These are phyloP conservation scores for Carex scoparia DNA, from an alignment of 176 grass and related monocot genomes.

Conservation along the genomic window DNA sequence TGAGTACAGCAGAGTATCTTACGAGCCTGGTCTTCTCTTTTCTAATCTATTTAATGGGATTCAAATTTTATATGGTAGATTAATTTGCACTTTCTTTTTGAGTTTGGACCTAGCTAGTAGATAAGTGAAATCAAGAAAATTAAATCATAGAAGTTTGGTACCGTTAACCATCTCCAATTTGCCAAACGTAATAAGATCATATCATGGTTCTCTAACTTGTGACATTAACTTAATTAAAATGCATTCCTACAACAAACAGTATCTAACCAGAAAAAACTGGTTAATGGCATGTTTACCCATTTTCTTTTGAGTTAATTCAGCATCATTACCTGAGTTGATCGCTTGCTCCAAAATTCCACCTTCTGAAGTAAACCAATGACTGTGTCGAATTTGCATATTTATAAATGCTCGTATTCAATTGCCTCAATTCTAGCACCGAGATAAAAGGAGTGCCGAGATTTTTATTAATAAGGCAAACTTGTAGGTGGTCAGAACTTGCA, in stretches of 20 bases:
- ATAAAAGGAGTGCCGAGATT: conserved; percentile 43
- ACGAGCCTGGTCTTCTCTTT: no score
- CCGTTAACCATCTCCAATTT: not conserved
- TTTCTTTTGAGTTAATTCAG: no score
- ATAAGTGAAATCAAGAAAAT: not conserved
- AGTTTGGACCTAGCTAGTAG: not conserved
- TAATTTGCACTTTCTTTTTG: not conserved
- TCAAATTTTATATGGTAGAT: not conserved
- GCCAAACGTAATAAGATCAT: not conserved
- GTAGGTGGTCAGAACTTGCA: conserved; percentile 36
- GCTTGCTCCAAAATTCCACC: not conserved
- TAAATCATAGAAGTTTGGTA: not conserved
- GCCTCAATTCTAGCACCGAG: conserved; percentile 43
- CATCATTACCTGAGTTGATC: not conserved
- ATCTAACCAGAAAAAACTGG: not conserved
- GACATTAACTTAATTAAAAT: not conserved
- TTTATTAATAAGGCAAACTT: conserved; percentile 39
- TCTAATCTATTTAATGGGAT: not conserved
- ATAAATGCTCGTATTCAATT: conserved; percentile 24
- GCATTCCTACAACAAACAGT: not conserved
- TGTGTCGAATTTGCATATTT: conserved; percentile 29
- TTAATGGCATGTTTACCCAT: not conserved
- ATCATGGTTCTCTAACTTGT: not conserved
- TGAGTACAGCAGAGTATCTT: no score
- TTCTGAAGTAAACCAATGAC: conserved; percentile 2